A percentile compares a stretch with the other conserved stretches of the same genome.
phyloP scores from a whole-genome alignment of 768 basidiomycete species.

The Macrolepiota albuminosa region DNA sequence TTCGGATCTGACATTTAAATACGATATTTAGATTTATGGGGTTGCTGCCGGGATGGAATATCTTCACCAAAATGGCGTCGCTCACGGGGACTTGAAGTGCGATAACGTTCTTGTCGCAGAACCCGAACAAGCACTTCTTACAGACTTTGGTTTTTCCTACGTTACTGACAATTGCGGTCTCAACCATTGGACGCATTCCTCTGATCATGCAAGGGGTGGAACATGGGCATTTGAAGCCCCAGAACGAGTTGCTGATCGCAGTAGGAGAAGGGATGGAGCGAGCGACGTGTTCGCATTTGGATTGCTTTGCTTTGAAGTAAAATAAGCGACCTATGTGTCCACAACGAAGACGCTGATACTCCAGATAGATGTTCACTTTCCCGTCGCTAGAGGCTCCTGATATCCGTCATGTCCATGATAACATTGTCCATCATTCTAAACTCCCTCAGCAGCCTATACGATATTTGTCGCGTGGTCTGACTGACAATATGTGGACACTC shows the following conservation, averaged over 20 bases:
- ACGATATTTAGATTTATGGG: constrained; percentile 22
- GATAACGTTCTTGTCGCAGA: constrained; percentile 43
- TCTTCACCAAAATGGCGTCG: constrained; percentile 28
- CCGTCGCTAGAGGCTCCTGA: not conserved
- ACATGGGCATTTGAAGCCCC: constrained; percentile 22
- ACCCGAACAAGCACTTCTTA: constrained; percentile 35
- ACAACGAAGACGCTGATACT: not conserved
- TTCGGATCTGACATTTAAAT: constrained; percentile 1
- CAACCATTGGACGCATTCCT: constrained; percentile 12
- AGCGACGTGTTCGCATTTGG: constrained; percentile 13
- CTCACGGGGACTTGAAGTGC: constrained; percentile 44
- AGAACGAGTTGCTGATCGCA: constrained; percentile 22
- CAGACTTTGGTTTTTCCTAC: constrained; percentile 17
- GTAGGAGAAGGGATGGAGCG: not conserved
- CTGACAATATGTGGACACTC: not conserved
- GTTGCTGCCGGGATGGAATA: constrained; percentile 28
- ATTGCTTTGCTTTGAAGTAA: constrained; percentile 11
- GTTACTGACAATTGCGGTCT: constrained; percentile 16
- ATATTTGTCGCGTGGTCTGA: not conserved
- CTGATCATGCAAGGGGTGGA: constrained; percentile 15
- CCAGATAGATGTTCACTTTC: not conserved
- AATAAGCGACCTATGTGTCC: not conserved
- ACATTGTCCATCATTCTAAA: not conserved
- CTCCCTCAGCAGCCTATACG: not conserved
- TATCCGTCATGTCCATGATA: not conserved